These are phyloP conservation scores for Penicillium longicatenatum DNA, from an alignment of 495 filamentous ascomycete genomes.

Conservation along the genomic window DNA sequence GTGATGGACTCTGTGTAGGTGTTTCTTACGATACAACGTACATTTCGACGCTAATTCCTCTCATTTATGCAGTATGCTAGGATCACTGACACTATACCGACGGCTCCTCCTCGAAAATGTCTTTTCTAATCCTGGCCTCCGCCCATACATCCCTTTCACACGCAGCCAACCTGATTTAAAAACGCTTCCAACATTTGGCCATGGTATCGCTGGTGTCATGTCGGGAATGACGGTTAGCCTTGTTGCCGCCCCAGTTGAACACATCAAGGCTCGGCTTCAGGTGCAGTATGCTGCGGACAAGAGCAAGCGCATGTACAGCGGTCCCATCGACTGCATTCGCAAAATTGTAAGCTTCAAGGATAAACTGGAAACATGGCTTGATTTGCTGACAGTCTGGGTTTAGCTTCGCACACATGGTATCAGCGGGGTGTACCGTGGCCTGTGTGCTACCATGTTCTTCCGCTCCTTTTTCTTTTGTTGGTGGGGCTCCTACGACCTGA, in stretches of 20 bases:
- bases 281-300: slow-evolving; percentile 84
- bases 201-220: slow-evolving; percentile 83
- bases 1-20: slow-evolving; percentile 86
- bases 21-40: neutral
- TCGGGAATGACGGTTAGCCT: slow-evolving; percentile 90
- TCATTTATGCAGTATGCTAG: slow-evolving; percentile 69
- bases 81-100: slow-evolving; percentile 86
- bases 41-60: neutral
- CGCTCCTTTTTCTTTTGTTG: slow-evolving; percentile 94
- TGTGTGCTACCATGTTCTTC: slow-evolving; percentile 84
- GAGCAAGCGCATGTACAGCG: slow-evolving; percentile 72
- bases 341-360: slow-evolving; percentile 60
- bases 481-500: slow-evolving; percentile 91
- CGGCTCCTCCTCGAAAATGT: slow-evolving; percentile 75
- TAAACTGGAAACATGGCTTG: neutral
- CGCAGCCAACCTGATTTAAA: slow-evolving; percentile 32
- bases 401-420: slow-evolving; percentile 67
- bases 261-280: slow-evolving; percentile 92
- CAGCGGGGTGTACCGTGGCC: slow-evolving; percentile 77
- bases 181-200: slow-evolving; percentile 74
- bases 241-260: slow-evolving; percentile 91
- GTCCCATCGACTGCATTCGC: slow-evolving; percentile 77
- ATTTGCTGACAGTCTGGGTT: slow-evolving; percentile 1
- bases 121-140: slow-evolving; percentile 61
- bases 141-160: slow-evolving; percentile 37